Evolutionary conservation across 768 basidiomycete genomes (phyloP).

Genomic region (Solioccasus polychromus): DNA sequence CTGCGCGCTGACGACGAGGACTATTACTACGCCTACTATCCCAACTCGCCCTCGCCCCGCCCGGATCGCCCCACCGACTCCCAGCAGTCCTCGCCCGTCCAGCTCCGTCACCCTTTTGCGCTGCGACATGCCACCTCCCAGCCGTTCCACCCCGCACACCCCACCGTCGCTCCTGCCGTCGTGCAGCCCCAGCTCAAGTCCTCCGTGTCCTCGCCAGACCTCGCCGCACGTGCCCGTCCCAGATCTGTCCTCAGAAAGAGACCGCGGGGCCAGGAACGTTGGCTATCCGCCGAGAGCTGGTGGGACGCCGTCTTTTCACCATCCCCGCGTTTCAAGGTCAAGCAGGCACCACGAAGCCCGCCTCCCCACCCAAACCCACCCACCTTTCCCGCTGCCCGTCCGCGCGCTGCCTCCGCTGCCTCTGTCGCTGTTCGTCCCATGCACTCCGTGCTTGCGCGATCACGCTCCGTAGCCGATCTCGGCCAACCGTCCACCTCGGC

Average conservation of each 20-base stretch:
- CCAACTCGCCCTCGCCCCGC: slow-evolving; percentile 13
- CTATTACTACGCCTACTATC: slow-evolving; percentile 51
- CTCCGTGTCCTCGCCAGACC: slow-evolving; percentile 66
- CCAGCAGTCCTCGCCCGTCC: slow-evolving; percentile 25
- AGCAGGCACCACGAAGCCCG: slow-evolving; percentile 34
- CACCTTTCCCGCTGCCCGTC: slow-evolving; percentile 18
- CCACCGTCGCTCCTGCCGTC: background rate
- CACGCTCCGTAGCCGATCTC: slow-evolving; percentile 23
- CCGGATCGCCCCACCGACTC: too few relatives aligned
- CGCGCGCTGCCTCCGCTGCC: slow-evolving; percentile 19
- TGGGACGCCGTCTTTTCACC: slow-evolving; percentile 79
- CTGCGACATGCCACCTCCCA: slow-evolving; percentile 24
- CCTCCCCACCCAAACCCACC: too few relatives aligned
- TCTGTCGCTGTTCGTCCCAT: background rate
- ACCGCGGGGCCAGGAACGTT: slow-evolving; percentile 51
- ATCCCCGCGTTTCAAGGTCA: slow-evolving; percentile 64
- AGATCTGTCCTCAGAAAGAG: slow-evolving; percentile 19
- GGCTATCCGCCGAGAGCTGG: slow-evolving; percentile 76
- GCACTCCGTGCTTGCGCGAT: slow-evolving; percentile 12
- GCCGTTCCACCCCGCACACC: slow-evolving; percentile 14
- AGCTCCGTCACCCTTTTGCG: slow-evolving; percentile 50
- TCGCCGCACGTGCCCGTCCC: slow-evolving; percentile 32
- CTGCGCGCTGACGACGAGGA: slow-evolving; percentile 39
- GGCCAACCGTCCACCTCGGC: slow-evolving; percentile 7
- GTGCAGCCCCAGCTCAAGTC: slow-evolving; percentile 38